phyloP scores from a whole-genome alignment of 2,329 filamentous ascomycete genomes.

The Sodiomyces alkalinus region DNA sequence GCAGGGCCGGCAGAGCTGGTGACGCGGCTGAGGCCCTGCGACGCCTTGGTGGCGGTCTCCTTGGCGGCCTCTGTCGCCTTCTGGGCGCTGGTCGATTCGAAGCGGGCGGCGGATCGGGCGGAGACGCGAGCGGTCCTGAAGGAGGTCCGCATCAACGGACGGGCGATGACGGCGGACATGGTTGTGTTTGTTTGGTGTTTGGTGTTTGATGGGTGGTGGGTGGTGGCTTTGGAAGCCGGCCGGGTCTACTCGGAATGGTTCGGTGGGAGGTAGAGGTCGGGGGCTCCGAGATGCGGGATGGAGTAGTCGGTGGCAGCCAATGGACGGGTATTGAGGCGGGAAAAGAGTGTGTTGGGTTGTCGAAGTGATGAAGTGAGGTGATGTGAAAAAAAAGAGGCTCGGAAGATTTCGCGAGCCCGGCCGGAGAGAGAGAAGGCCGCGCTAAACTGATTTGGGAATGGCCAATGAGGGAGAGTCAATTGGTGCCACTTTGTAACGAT shows the following conservation, averaged over 20 bases:
- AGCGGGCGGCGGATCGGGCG: constrained; percentile 33
- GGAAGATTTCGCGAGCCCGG: constrained; percentile 22
- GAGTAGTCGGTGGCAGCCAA: constrained; percentile 13
- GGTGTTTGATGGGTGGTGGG: constrained; percentile 1
- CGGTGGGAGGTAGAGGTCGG: constrained; percentile 5
- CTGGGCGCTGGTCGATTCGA: constrained; percentile 41
- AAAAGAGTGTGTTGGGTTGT: constrained; percentile 7
- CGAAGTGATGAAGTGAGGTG: constrained; percentile 11
- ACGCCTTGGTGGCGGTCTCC: constrained; percentile 46
- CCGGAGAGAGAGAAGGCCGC: no score
- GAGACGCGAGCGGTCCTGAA: constrained; percentile 25
- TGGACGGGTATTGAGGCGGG: constrained; percentile 17
- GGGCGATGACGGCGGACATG: constrained; percentile 20
- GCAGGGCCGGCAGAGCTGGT: constrained; percentile 66
- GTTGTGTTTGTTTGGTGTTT: constrained; percentile 4
- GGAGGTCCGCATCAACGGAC: constrained; percentile 30
- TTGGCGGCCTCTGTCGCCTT: constrained; percentile 28
- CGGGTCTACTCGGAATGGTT: not conserved
- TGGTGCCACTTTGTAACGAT: no score
- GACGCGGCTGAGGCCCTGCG: constrained; percentile 71
- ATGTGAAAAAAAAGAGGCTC: constrained; percentile 31
- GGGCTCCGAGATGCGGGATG: no score
- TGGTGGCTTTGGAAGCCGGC: not conserved
- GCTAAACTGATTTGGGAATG: constrained; percentile 1
- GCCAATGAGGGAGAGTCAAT: constrained; percentile 1